Percentiles rank a stretch among this genome's conserved stretches.
Evolutionary conservation across 345 rosid genomes (phyloP).

Genomic region (Citrus cavaleriei): DNA sequence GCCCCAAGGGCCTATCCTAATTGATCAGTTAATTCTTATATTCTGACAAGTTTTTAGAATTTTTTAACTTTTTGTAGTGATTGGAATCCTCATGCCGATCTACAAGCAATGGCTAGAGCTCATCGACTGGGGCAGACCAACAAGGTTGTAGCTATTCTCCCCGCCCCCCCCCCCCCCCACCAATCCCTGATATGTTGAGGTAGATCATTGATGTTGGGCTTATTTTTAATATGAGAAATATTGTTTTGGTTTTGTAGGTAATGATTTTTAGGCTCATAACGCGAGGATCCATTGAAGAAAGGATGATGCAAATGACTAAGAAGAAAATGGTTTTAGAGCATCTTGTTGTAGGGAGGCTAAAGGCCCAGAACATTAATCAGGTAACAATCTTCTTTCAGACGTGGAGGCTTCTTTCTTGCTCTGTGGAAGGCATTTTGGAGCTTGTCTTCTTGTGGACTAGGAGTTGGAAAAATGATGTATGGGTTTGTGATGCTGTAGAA

Average conservation of each 20-base stretch:
- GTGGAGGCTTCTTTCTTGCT: slow-evolving; percentile 4
- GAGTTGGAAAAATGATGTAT: background rate
- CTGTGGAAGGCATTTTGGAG: background rate
- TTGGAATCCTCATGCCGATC: slow-evolving; percentile 99
- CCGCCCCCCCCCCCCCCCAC: background rate
- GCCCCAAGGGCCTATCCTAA: background rate
- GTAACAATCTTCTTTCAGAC: slow-evolving; percentile 31
- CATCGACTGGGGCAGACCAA: slow-evolving; percentile 99
- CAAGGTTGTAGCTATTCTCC: slow-evolving; percentile 51
- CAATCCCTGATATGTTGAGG: background rate
- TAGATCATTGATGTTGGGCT: slow-evolving; percentile 5
- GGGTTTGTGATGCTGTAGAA: background rate
- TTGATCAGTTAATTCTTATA: background rate
- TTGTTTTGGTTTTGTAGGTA: slow-evolving; percentile 54
- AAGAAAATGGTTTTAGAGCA: slow-evolving; percentile 99
- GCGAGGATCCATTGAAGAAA: slow-evolving; percentile 94
- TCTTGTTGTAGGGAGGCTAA: slow-evolving; percentile 97
- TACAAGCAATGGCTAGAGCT: slow-evolving; percentile 99
- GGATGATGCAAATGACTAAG: slow-evolving; percentile 99
- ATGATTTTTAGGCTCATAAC: slow-evolving; percentile 92
- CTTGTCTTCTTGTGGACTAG: background rate
- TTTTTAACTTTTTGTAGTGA: slow-evolving; percentile 50
- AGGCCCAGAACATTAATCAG: slow-evolving; percentile 97
- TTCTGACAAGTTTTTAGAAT: background rate
- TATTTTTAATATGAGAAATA: background rate